Evolutionary conservation across 352 stramenopile genomes (phyloP).

Genomic region (Globisporangium middletonii): DNA sequence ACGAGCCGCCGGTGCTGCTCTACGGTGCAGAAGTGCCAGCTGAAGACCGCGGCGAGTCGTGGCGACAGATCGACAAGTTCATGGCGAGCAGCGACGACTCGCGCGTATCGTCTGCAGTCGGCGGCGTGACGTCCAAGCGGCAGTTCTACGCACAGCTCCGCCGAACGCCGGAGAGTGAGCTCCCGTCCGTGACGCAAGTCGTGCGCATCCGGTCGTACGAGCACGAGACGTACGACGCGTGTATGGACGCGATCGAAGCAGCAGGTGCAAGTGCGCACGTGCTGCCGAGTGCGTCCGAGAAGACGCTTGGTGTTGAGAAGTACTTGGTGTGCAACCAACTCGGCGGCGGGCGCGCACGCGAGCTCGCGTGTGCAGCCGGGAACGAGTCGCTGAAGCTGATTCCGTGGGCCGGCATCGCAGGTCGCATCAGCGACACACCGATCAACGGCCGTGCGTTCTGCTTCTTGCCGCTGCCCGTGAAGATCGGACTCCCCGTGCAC

Average conservation of each 20-base stretch:
- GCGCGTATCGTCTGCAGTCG: slow-evolving; percentile 1
- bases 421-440: slow-evolving; percentile 39
- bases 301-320: slow-evolving; percentile 15
- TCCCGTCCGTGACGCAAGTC: slow-evolving; percentile 55
- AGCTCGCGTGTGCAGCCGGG: slow-evolving; percentile 65
- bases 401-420: slow-evolving; percentile 83
- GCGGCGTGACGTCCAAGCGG: slow-evolving; percentile 30
- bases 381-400: slow-evolving; percentile 83
- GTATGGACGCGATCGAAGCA: not conserved
- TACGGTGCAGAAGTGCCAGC: slow-evolving; percentile 58
- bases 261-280: not conserved
- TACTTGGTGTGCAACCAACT: slow-evolving; percentile 89
- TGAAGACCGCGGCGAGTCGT: slow-evolving; percentile 54
- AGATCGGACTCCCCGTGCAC: slow-evolving; percentile 84
- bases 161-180: slow-evolving; percentile 29
- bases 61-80: slow-evolving; percentile 59
- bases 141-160: slow-evolving; percentile 61
- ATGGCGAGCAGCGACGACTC: slow-evolving; percentile 20
- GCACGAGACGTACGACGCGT: slow-evolving; percentile 10
- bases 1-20: slow-evolving; percentile 42
- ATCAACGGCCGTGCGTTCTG: slow-evolving; percentile 83
- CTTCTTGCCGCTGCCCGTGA: slow-evolving; percentile 90
- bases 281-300: not conserved
- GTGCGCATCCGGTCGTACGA: slow-evolving; percentile 44
- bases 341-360: slow-evolving; percentile 65